These are phyloP conservation scores for Eucalyptus pauciflora DNA, from an alignment of 345 rosid species.

Conservation along the genomic window DNA sequence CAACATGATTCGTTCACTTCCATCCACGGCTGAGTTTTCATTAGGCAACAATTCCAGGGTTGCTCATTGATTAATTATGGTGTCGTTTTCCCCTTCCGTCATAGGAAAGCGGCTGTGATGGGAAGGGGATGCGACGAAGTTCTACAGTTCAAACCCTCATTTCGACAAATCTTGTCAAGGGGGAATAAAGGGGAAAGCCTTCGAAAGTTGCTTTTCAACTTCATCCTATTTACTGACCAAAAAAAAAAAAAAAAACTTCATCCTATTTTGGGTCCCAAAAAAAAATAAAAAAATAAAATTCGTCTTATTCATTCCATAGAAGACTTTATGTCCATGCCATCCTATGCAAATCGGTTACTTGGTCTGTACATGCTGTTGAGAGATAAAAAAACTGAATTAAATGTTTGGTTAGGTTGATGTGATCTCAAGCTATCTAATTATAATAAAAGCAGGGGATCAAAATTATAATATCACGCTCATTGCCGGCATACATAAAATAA, in stretches of 20 bases:
- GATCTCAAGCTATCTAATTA: background rate
- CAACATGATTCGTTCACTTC: background rate
- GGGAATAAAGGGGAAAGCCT: background rate
- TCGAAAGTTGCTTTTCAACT: background rate
- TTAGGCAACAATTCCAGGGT: background rate
- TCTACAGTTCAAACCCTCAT: background rate
- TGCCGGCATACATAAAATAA: background rate
- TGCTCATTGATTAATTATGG: background rate
- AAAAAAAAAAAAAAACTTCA: background rate
- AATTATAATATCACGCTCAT: background rate
- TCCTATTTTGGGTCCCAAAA: no score
- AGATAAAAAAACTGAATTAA: background rate
- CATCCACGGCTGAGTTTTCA: background rate
- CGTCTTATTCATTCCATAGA: background rate
- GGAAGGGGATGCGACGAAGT: background rate
- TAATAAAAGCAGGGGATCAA: background rate
- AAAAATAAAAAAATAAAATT: rapidly evolving
- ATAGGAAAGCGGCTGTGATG: background rate
- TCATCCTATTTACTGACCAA: background rate
- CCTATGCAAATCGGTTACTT: background rate
- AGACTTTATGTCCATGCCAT: background rate
- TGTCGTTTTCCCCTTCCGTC: background rate
- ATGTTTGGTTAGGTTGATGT: background rate
- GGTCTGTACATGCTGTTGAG: background rate
- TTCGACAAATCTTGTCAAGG: background rate